Percentiles rank a stretch among this genome's conserved stretches.
Conservation (phyloP, 345 rosid species). For the Euclidium syriacum region DNA sequence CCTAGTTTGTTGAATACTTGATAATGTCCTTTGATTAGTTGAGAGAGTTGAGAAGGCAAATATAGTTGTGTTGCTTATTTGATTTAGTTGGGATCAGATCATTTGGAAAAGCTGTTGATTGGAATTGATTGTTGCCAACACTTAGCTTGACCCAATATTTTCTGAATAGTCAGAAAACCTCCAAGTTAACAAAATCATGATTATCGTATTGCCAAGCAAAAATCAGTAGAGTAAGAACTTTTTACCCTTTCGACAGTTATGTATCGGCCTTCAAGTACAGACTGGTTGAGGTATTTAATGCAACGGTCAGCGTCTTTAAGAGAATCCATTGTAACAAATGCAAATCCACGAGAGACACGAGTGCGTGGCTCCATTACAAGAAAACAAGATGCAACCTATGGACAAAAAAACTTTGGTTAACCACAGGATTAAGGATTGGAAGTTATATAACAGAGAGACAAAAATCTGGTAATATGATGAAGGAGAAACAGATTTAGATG, state of each 20-base stretch:
- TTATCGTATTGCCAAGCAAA: not conserved
- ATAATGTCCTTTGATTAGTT: slow-evolving; percentile 97
- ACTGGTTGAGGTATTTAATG: slow-evolving; percentile 92
- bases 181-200: slow-evolving; percentile 57
- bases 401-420: slow-evolving; percentile 9
- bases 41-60: slow-evolving; percentile 61
- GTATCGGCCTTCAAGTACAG: slow-evolving; percentile 90
- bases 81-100: slow-evolving; percentile 88
- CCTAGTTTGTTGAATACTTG: slow-evolving; percentile 49
- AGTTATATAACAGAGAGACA: not conserved
- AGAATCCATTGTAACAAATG: slow-evolving; percentile 79
- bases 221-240: not conserved
- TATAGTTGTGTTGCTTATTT: slow-evolving; percentile 74
- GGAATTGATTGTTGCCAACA: slow-evolving; percentile 97
- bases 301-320: slow-evolving; percentile 85
- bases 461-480: not conserved
- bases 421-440: not conserved
- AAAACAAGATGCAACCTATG: slow-evolving; percentile 80
- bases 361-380: slow-evolving; percentile 97
- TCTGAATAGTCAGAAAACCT: slow-evolving; percentile 98
- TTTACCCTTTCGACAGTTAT: slow-evolving; percentile 98
- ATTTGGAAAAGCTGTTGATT: slow-evolving; percentile 82
- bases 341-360: slow-evolving; percentile 93
- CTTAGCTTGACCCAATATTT: slow-evolving; percentile 77
- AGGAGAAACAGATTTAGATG: not conserved